A percentile compares a stretch with the other conserved stretches of the same genome.
Evolutionary conservation across 108 stramenopile genomes (phyloP).

Genomic region (Nitzschia sp.): DNA sequence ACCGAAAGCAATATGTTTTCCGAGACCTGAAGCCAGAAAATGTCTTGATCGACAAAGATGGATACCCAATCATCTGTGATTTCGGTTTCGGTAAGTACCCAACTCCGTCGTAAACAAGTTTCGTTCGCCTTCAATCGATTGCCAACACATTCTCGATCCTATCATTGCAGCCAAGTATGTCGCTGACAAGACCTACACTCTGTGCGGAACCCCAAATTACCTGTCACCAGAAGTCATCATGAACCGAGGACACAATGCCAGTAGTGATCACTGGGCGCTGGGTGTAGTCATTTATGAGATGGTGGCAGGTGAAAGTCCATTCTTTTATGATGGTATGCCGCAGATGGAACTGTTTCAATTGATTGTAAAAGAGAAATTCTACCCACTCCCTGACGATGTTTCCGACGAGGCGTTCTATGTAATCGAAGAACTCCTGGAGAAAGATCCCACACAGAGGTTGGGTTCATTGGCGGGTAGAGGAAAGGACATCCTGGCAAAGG

Average conservation of each 20-base stretch:
- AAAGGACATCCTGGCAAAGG: constrained; percentile 50
- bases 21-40: constrained; percentile 85
- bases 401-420: constrained; percentile 43
- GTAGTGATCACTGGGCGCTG: constrained; percentile 90
- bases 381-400: constrained; percentile 20
- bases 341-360: constrained; percentile 74
- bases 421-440: constrained; percentile 54
- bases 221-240: constrained; percentile 77
- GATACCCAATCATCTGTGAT: constrained; percentile 91
- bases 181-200: constrained; percentile 78
- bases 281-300: constrained; percentile 92
- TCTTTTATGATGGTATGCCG: constrained; percentile 54
- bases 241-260: constrained; percentile 44
- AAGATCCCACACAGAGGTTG: constrained; percentile 57
- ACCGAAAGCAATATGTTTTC: constrained; percentile 73
- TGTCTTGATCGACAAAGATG: constrained; percentile 53
- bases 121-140: too few species aligned
- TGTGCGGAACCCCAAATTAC: constrained; percentile 94
- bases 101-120: constrained; percentile 57
- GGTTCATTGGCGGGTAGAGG: constrained; percentile 57
- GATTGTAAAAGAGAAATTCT: constrained; percentile 62
- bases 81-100: constrained; percentile 68
- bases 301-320: constrained; percentile 62
- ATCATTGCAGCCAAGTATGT: constrained; percentile 34
- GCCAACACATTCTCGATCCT: too few species aligned